Conservation (phyloP, 495 filamentous ascomycete species). For the Neurospora sp. region DNA sequence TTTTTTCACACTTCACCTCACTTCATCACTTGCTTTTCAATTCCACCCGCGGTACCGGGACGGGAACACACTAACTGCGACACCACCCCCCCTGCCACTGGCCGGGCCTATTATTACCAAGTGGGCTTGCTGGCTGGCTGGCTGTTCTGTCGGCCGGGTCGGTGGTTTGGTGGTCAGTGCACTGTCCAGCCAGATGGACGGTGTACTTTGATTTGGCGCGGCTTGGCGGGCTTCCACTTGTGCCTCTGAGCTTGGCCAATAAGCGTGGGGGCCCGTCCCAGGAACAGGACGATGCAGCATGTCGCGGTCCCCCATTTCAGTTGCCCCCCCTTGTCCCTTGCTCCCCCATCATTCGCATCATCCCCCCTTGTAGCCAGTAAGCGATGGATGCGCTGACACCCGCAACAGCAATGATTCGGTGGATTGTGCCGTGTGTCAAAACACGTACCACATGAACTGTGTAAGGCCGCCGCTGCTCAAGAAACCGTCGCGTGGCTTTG, state of each 20-base stretch:
- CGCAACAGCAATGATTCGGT: slow-evolving; percentile 74
- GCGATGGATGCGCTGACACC: slow-evolving; percentile 20
- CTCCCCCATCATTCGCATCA: background rate
- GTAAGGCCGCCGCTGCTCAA: slow-evolving; percentile 87
- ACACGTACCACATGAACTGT: slow-evolving; percentile 98
- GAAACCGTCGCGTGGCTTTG: slow-evolving; percentile 95
- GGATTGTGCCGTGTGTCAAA: slow-evolving; percentile 87
- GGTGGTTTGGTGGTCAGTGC: background rate
- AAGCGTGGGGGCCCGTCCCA: background rate
- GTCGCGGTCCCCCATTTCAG: slow-evolving; percentile 5
- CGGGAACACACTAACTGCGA: background rate
- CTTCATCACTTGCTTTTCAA: slow-evolving; percentile 1
- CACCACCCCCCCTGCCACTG: background rate
- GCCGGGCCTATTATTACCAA: background rate
- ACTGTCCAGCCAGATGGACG: background rate
- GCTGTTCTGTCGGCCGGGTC: background rate
- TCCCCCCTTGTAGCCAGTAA: background rate
- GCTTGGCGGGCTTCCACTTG: background rate
- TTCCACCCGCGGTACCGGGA: background rate
- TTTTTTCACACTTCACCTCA: background rate
- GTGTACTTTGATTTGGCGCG: background rate
- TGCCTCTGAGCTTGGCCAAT: background rate
- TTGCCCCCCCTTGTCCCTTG: slow-evolving; percentile 4
- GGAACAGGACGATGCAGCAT: background rate
- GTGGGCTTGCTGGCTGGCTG: background rate